Percentiles rank a stretch among this genome's conserved stretches.
Conservation (phyloP, 805 yeast species). For the Helenozyma baotianmanensis region DNA sequence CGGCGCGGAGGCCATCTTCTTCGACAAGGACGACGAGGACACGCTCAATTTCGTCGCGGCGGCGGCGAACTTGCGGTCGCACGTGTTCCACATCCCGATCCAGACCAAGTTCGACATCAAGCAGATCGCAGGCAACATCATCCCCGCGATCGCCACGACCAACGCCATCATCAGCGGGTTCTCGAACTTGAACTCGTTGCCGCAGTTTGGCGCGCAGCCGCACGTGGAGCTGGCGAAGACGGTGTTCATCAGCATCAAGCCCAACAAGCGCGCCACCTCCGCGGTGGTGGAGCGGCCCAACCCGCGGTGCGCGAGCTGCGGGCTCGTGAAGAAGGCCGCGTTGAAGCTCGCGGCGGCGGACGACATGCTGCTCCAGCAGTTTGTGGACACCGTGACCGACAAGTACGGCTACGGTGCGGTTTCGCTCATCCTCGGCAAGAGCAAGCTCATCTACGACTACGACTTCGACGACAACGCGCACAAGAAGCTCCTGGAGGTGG, state of each 20-base stretch:
- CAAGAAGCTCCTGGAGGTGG: conserved; percentile 42
- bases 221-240: conserved; percentile 19
- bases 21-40: conserved; percentile 94
- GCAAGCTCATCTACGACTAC: conserved; percentile 68
- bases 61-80: conserved; percentile 74
- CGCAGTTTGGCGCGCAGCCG: conserved; percentile 1
- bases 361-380: conserved; percentile 39
- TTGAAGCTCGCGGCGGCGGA: conserved; percentile 33
- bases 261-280: conserved; percentile 61
- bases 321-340: conserved; percentile 34
- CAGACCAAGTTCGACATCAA: conserved; percentile 83
- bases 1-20: conserved; percentile 43
- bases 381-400: conserved; percentile 46
- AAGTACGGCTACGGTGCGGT: conserved; percentile 55
- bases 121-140: conserved; percentile 95
- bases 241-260: conserved; percentile 39
- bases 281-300: conserved; percentile 62
- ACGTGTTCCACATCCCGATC: conserved; percentile 61
- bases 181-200: conserved; percentile 67
- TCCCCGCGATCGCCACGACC: conserved; percentile 97
- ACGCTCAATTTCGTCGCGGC: conserved; percentile 85
- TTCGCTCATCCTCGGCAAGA: conserved; percentile 54
- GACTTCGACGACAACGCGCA: conserved; percentile 80
- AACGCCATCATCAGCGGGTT: conserved; percentile 94
- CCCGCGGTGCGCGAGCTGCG: conserved; percentile 65